Percentiles rank a stretch among this genome's conserved stretches.
phyloP scores from a whole-genome alignment of 78 protist genomes.

The Pelomyxa schiedti region DNA sequence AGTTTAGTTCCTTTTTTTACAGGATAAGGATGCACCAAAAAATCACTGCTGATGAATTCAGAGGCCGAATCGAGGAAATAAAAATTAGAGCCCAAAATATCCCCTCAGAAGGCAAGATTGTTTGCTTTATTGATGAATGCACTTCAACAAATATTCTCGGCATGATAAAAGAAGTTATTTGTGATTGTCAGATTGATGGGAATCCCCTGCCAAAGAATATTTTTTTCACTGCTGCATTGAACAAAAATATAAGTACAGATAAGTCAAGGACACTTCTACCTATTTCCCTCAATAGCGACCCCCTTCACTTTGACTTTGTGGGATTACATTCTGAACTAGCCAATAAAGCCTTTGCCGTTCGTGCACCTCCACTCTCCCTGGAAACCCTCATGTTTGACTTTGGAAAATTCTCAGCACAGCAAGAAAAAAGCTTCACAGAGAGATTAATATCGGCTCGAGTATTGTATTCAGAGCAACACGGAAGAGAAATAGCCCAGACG shows the following conservation, averaged over 20 bases:
- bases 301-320: no score
- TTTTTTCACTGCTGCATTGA: conserved; percentile 48
- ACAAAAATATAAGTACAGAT: background rate
- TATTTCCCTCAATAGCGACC: no score
- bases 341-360: conserved; percentile 18
- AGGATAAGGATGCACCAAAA: conserved; percentile 39
- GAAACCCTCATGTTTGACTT: background rate
- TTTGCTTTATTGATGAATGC: conserved; percentile 48
- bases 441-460: no score
- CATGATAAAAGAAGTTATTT: conserved; percentile 39
- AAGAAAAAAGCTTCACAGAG: no score
- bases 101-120: conserved; percentile 5
- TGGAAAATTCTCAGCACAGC: background rate
- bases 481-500: no score
- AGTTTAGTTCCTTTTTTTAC: conserved; percentile 23
- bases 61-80: no score
- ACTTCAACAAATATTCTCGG: conserved; percentile 29
- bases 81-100: background rate
- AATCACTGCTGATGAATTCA: conserved; percentile 5
- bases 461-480: no score
- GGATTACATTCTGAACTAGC: no score
- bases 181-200: conserved; percentile 47
- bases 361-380: conserved; percentile 21
- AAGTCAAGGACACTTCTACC: no score
- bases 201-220: conserved; percentile 14